A percentile compares a stretch with the other conserved stretches of the same genome.
Conservation (phyloP, 2,329 filamentous ascomycete species). For the Claviceps paspali region DNA sequence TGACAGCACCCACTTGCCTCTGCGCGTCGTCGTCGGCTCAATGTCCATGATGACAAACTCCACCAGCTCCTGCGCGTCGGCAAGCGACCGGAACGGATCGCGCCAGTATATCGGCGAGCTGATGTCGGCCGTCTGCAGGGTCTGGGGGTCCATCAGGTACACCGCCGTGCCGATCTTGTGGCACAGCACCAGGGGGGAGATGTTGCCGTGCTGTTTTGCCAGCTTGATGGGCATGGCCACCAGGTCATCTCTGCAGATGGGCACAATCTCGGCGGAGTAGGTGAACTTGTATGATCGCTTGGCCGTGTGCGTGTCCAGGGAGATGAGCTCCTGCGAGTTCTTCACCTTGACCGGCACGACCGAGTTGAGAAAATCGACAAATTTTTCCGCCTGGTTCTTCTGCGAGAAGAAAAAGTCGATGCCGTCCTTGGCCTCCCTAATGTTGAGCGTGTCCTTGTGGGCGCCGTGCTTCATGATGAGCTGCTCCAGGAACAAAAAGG, state of each 20-base stretch:
- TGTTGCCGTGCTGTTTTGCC: constrained; percentile 77
- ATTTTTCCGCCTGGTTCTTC: constrained; percentile 81
- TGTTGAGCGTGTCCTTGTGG: constrained; percentile 89
- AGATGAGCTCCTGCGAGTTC: constrained; percentile 73
- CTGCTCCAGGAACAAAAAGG: constrained; percentile 63
- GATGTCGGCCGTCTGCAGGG: constrained; percentile 80
- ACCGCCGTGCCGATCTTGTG: constrained; percentile 77
- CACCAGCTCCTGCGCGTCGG: constrained; percentile 69
- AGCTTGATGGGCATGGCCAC: constrained; percentile 85
- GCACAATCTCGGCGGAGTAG: constrained; percentile 76
- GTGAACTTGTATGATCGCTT: constrained; percentile 91
- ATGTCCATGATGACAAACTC: constrained; percentile 96
- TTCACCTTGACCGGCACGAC: constrained; percentile 66
- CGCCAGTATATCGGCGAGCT: constrained; percentile 79
- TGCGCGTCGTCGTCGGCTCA: constrained; percentile 58
- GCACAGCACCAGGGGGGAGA: constrained; percentile 73
- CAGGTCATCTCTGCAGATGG: constrained; percentile 93
- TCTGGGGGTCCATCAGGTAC: constrained; percentile 79
- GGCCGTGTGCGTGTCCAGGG: constrained; percentile 79
- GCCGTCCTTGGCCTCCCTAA: constrained; percentile 91
- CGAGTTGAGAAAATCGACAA: constrained; percentile 78
- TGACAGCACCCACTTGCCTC: constrained; percentile 69
- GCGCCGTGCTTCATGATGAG: constrained; percentile 88
- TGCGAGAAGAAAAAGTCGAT: constrained; percentile 91
- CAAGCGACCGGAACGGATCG: constrained; percentile 66